Percentiles rank a stretch among this genome's conserved stretches.
Conservation (phyloP, 345 rosid species). For the Erucastrum elatum region DNA sequence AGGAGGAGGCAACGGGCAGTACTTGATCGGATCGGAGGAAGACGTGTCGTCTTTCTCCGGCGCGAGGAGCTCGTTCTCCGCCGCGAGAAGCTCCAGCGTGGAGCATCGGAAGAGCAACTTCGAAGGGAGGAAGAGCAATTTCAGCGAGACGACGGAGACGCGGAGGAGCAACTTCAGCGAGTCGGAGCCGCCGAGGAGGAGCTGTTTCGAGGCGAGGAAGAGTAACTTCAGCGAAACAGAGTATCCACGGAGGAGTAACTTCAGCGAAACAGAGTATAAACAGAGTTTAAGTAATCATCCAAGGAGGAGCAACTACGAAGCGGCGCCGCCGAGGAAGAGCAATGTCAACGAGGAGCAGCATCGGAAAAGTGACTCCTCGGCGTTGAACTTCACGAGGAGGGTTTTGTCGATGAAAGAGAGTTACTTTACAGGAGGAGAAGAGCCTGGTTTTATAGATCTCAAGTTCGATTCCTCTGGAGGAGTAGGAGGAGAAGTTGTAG, state of each 20-base stretch:
- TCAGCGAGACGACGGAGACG: constrained; percentile 44
- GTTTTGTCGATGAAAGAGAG: constrained; percentile 75
- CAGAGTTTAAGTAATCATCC: constrained; percentile 32
- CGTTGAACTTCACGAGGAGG: constrained; percentile 49
- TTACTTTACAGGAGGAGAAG: constrained; percentile 70
- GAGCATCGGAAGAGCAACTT: constrained; percentile 86
- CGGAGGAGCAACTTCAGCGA: constrained; percentile 78
- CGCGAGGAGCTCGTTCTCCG: constrained; percentile 62
- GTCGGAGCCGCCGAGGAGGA: constrained; percentile 55
- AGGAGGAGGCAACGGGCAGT: constrained; percentile 62
- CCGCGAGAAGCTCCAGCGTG: constrained; percentile 83
- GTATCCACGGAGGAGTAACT: constrained; percentile 41
- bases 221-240: constrained; percentile 65
- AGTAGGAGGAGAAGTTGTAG: constrained; percentile 27
- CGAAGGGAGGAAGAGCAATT: constrained; percentile 41
- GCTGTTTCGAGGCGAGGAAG: constrained; percentile 61
- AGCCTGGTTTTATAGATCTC: constrained; percentile 83
- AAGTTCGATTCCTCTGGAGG: constrained; percentile 72
- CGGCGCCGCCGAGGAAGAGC: constrained; percentile 47
- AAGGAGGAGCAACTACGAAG: constrained; percentile 54
- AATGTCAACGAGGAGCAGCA: constrained; percentile 27
- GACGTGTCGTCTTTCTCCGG: constrained; percentile 64
- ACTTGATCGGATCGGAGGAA: constrained; percentile 70
- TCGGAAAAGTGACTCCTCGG: constrained; percentile 32
- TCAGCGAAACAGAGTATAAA: constrained; percentile 47